These are phyloP conservation scores for Ocimum tenuiflorum DNA, from an alignment of 257 asterid species.

Conservation along the genomic window DNA sequence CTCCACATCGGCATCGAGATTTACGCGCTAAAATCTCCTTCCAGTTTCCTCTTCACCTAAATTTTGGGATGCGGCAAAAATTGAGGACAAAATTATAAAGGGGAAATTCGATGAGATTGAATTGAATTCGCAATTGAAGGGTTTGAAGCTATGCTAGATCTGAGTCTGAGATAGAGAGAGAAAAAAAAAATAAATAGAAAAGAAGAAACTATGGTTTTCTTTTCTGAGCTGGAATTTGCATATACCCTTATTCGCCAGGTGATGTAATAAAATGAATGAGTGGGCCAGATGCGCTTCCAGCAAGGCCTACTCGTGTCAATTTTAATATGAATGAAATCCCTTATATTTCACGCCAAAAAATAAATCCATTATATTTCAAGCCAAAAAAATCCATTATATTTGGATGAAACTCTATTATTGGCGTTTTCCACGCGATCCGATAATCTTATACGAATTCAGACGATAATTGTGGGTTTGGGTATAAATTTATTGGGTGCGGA, in stretches of 20 bases:
- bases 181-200: neutral
- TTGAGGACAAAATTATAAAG: neutral
- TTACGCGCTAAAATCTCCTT: conserved; percentile 23
- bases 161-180: conserved; percentile 13
- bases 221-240: conserved; percentile 25
- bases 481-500: too few relatives aligned
- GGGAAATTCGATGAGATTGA: conserved; percentile 13
- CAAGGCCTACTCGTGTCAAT: neutral
- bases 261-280: conserved; percentile 24
- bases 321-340: too few relatives aligned
- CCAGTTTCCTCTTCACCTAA: neutral
- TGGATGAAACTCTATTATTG: too few relatives aligned
- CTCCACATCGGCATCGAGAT: conserved; percentile 69
- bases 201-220: neutral
- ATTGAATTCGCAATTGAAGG: conserved; percentile 16
- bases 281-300: neutral
- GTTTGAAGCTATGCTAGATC: conserved; percentile 30
- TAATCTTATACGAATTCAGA: too few relatives aligned
- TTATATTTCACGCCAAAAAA: too few relatives aligned
- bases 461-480: too few relatives aligned
- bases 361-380: too few relatives aligned
- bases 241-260: conserved; percentile 13
- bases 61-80: conserved; percentile 10
- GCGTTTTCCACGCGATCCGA: too few relatives aligned
- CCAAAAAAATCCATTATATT: too few relatives aligned